Conservation (phyloP, 352 stramenopile genomes). For the Globisporangium canariense region DNA sequence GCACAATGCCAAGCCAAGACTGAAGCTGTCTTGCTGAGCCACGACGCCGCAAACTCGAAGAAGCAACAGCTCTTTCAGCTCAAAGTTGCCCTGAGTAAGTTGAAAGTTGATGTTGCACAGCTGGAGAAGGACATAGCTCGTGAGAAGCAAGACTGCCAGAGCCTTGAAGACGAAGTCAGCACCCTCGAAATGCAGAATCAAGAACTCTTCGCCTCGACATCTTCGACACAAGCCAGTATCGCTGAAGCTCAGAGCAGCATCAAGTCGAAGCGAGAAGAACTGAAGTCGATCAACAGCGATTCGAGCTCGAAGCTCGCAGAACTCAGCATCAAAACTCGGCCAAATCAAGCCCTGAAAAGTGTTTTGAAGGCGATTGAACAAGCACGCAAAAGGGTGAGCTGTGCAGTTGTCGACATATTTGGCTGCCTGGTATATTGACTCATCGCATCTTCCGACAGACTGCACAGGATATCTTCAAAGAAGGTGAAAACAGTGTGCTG, state of each 20-base stretch:
- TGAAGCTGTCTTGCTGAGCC: neutral
- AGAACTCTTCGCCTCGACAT: conserved; percentile 2
- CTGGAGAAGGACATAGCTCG: neutral
- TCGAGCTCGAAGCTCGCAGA: neutral
- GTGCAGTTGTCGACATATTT: neutral
- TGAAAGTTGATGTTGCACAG: conserved; percentile 3
- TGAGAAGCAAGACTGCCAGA: neutral
- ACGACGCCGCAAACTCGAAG: neutral
- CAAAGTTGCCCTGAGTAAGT: conserved; percentile 3
- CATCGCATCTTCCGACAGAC: neutral
- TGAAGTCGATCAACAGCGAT: neutral
- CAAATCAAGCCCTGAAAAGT: neutral
- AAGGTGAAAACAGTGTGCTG: neutral
- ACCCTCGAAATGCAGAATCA: neutral
- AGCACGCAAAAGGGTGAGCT: neutral
- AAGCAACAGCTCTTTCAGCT: conserved; percentile 11
- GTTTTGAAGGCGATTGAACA: conserved; percentile 3
- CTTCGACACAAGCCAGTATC: neutral
- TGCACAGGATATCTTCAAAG: neutral
- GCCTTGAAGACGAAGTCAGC: conserved; percentile 4
- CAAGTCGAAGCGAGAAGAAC: conserved; percentile 4
- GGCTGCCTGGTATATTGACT: neutral
- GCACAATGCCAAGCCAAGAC: conserved; percentile 8
- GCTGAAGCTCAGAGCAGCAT: neutral
- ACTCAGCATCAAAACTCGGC: neutral